Conservation (phyloP, 768 basidiomycete species). For the Pleurotus sapidus region DNA sequence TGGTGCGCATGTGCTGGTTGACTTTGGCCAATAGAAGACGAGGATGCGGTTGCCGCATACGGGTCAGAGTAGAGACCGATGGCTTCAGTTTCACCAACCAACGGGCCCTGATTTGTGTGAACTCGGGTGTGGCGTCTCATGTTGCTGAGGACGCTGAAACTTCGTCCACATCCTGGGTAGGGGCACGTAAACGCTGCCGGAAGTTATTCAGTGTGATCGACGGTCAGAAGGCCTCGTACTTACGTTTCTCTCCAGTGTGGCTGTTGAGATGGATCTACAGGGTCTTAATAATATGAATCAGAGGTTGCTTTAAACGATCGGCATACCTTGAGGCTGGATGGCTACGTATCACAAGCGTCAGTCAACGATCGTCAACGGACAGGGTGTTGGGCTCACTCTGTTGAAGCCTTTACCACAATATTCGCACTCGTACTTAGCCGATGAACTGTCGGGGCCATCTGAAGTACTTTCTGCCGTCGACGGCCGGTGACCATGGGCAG, state of each 20-base stretch:
- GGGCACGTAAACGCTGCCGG: slow-evolving; percentile 71
- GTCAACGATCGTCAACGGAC: background rate
- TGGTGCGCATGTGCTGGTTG: background rate
- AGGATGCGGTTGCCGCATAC: slow-evolving; percentile 9
- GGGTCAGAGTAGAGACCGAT: slow-evolving; percentile 4
- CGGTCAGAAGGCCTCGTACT: slow-evolving; percentile 26
- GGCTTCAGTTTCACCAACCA: background rate
- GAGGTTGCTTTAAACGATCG: slow-evolving; percentile 9
- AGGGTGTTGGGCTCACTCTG: slow-evolving; percentile 25
- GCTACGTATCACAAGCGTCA: slow-evolving; percentile 19
- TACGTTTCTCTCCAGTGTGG: slow-evolving; percentile 84
- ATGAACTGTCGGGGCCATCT: slow-evolving; percentile 21
- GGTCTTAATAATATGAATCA: slow-evolving; percentile 11
- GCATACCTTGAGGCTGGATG: slow-evolving; percentile 75
- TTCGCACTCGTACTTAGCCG: slow-evolving; percentile 66
- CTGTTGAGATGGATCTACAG: slow-evolving; percentile 78
- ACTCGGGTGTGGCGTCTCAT: slow-evolving; percentile 85
- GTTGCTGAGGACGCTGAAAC: slow-evolving; percentile 85
- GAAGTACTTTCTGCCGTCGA: background rate
- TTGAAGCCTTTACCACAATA: slow-evolving; percentile 84
- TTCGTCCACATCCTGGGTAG: slow-evolving; percentile 70
- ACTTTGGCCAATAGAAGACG: slow-evolving; percentile 8
- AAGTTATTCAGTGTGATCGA: slow-evolving; percentile 13
- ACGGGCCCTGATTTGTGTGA: slow-evolving; percentile 35
- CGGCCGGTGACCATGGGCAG: background rate